phyloP scores from a whole-genome alignment of 306 rosid genomes.

The Quercus dentata region DNA sequence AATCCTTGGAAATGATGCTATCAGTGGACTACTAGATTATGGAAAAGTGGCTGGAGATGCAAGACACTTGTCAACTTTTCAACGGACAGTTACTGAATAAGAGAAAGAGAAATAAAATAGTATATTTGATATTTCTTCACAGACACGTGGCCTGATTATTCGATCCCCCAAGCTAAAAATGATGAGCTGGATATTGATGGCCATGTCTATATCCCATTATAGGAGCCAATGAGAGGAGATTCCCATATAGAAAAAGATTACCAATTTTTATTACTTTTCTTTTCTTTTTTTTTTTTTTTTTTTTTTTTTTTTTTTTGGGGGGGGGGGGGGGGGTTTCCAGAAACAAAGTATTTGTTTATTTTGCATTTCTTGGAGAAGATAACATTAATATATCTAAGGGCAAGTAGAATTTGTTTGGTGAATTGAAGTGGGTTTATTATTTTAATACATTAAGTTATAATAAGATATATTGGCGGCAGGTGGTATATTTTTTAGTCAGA shows the following conservation, averaged over 20 bases:
- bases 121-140: background rate
- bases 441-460: too few species aligned
- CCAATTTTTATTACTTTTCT: background rate
- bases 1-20: slow-evolving; percentile 11
- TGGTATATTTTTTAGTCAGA: too few species aligned
- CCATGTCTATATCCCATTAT: slow-evolving; percentile 4
- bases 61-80: slow-evolving; percentile 19
- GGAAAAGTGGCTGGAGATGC: slow-evolving; percentile 19
- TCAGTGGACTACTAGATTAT: slow-evolving; percentile 8
- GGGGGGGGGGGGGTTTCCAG: too few species aligned
- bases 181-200: slow-evolving; percentile 16
- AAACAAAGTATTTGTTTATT: too few species aligned
- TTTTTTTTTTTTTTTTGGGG: background rate
- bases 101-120: background rate
- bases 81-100: background rate
- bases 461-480: too few species aligned
- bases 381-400: too few species aligned
- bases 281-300: background rate
- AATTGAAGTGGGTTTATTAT: too few species aligned
- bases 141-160: slow-evolving; percentile 27
- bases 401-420: too few species aligned
- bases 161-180: slow-evolving; percentile 6
- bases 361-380: too few species aligned
- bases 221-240: background rate
- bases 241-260: slow-evolving; percentile 4